Evolutionary conservation across 495 filamentous ascomycete species (phyloP).

Genomic region (Hyaloscypha finlandica): DNA sequence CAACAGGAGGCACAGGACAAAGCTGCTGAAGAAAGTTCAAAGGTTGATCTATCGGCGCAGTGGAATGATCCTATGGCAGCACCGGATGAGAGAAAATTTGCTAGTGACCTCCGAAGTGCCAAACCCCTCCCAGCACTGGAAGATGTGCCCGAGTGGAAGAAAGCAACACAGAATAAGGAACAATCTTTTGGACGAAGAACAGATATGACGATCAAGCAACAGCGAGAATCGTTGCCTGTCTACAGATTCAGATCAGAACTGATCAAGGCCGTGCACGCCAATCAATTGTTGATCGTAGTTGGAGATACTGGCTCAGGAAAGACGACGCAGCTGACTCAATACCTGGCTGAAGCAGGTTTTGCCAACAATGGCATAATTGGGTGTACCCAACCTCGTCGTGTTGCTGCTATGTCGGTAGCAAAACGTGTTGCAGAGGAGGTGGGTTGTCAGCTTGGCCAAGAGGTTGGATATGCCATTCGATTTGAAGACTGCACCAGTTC

Average conservation of each 20-base stretch:
- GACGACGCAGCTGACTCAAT: slow-evolving; percentile 95
- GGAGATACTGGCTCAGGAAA: slow-evolving; percentile 98
- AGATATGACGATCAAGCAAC: slow-evolving; percentile 91
- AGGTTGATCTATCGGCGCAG: slow-evolving; percentile 85
- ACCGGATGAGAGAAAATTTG: slow-evolving; percentile 82
- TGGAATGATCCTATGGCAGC: slow-evolving; percentile 97
- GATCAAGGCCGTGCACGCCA: slow-evolving; percentile 81
- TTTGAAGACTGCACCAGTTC: slow-evolving; percentile 94
- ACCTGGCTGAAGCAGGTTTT: slow-evolving; percentile 89
- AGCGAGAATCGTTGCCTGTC: slow-evolving; percentile 87
- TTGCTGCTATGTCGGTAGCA: slow-evolving; percentile 95
- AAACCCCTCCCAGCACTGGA: slow-evolving; percentile 54
- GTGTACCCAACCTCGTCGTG: slow-evolving; percentile 95
- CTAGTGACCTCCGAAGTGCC: slow-evolving; percentile 69
- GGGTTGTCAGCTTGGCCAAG: slow-evolving; percentile 83
- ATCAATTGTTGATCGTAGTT: slow-evolving; percentile 94
- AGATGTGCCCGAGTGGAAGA: slow-evolving; percentile 89
- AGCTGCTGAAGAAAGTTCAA: slow-evolving; percentile 72
- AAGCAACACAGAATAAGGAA: slow-evolving; percentile 78
- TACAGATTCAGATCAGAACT: slow-evolving; percentile 88
- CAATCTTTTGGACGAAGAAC: slow-evolving; percentile 84
- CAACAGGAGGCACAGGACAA: slow-evolving; percentile 87
- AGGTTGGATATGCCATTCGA: slow-evolving; percentile 96
- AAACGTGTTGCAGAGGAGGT: slow-evolving; percentile 97
- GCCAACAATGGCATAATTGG: slow-evolving; percentile 90